Base-by-base conservation (phyloP, 768 basidiomycete genomes). In the Leccinum ochraceum region DNA sequence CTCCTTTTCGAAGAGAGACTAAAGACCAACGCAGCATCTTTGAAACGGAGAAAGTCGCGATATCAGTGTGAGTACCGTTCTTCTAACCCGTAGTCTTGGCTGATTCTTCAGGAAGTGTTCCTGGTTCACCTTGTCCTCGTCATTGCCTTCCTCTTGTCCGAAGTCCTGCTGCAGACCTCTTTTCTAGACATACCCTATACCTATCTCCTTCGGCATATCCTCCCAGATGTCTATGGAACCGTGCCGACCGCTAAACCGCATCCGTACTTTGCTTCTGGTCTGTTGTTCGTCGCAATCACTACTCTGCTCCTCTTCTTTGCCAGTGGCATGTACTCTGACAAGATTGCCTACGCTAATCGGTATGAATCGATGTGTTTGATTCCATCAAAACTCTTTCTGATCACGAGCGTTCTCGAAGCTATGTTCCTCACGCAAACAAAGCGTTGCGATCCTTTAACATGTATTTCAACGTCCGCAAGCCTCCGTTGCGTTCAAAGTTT, bases 271-370 rank as follows among this genome's bases (percentile, higher is more conserved):
- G 80, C 88, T 22, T 88, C 85, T 37, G 93, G 90, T 1, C 75
- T 94, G 39, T 78, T 97, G 11, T 91, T 96, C 61, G 92, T 98
- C 30, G 86, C 89, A 20, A 86, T 94, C 57, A 95, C 94, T 14
- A 95, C 95, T 2, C 85, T 98, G 8, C 83, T 90, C 34, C 83
- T 99, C 42, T 97, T 98, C 81, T 98, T 97, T 72, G 94, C 94
- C 9, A 95, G 92, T 67, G 96, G 96, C 17, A 90, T 95, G 85
- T 99, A 98, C 69, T 81, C 89, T 4, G 95, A 99, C 74, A 95
- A 96, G 78, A 95, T 98, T 67, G 90, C 86, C 4, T 98, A 97
- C 73, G 95, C 96, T 20, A 95, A 97, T 78, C 89, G 89, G 95
- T 95, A 72, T 68, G 90, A 79, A 54, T 32, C 44, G 57, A 54